Conservation (phyloP, 192 early-diverging fungal genomes). For the Coemansia sp. region DNA sequence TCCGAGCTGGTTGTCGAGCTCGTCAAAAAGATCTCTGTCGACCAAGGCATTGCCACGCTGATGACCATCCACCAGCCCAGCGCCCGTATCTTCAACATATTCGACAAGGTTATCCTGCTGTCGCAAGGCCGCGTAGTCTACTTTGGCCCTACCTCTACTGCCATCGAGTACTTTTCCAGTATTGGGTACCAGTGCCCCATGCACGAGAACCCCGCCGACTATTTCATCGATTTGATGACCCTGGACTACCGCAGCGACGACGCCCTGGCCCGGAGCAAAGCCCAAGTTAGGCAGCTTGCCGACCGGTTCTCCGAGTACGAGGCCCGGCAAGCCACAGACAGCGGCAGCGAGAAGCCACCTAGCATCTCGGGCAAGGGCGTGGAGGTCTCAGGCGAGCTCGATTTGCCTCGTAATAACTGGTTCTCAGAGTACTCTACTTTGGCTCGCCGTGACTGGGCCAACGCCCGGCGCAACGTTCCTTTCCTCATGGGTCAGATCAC, state of each 20-base stretch:
- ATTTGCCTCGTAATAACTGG: slow-evolving; percentile 55
- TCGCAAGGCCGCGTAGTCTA: slow-evolving; percentile 64
- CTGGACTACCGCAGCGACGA: slow-evolving; percentile 55
- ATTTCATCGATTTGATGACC: slow-evolving; percentile 65
- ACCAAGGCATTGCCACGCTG: slow-evolving; percentile 66
- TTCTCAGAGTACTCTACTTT: slow-evolving; percentile 54
- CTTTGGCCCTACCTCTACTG: slow-evolving; percentile 53
- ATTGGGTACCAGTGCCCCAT: slow-evolving; percentile 63
- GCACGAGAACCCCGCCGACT: slow-evolving; percentile 73
- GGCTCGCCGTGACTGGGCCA: slow-evolving; percentile 54
- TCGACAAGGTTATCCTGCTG: slow-evolving; percentile 79
- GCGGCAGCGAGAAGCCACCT: slow-evolving; percentile 6
- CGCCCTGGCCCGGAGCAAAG: slow-evolving; percentile 32
- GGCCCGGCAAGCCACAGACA: neutral
- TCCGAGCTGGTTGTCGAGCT: slow-evolving; percentile 64
- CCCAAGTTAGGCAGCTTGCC: slow-evolving; percentile 42
- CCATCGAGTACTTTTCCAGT: slow-evolving; percentile 52
- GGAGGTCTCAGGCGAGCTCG: slow-evolving; percentile 7
- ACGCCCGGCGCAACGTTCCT: slow-evolving; percentile 38
- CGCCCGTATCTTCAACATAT: slow-evolving; percentile 75
- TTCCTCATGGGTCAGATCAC: slow-evolving; percentile 34
- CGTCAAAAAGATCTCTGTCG: slow-evolving; percentile 60
- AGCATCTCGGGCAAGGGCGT: neutral
- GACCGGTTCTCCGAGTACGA: slow-evolving; percentile 30
- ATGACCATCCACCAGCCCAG: slow-evolving; percentile 91